Evolutionary conservation across 2,329 filamentous ascomycete species (phyloP).

Genomic region (Emergomyces orientalis): DNA sequence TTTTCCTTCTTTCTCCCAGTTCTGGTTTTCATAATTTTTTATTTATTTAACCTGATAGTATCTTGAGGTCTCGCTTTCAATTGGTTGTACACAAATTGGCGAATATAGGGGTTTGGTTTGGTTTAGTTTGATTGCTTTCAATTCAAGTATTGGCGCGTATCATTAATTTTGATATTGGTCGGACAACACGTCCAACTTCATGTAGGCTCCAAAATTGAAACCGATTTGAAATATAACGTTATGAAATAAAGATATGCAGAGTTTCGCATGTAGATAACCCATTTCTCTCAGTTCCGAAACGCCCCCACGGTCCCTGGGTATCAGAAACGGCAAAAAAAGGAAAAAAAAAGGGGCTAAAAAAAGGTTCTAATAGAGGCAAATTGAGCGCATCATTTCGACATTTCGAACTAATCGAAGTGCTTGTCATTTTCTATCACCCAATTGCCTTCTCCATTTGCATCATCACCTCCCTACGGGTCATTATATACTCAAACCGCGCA

Average conservation of each 20-base stretch:
- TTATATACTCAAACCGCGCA: slow-evolving; percentile 31
- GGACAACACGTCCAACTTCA: not conserved
- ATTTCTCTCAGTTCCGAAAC: not conserved
- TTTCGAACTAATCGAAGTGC: too few species aligned
- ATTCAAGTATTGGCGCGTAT: not conserved
- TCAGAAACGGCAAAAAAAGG: not conserved
- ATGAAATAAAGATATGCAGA: not conserved
- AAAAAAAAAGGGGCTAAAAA: not conserved
- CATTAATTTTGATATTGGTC: not conserved
- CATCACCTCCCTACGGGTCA: slow-evolving; percentile 21
- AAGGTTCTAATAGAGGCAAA: not conserved
- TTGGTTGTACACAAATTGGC: not conserved
- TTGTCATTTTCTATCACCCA: not conserved
- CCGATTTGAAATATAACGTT: slow-evolving; percentile 6
- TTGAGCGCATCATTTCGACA: too few species aligned
- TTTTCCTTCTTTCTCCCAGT: not conserved
- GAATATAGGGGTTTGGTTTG: not conserved
- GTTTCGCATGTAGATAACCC: not conserved
- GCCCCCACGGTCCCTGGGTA: not conserved
- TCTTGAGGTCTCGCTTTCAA: not conserved
- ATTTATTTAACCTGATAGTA: not conserved
- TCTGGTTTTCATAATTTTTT: not conserved
- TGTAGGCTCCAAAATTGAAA: slow-evolving; percentile 4
- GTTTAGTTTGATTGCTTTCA: not conserved
- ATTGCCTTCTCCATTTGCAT: slow-evolving; percentile 4